Conservation (phyloP, 192 early-diverging fungal genomes). For the Entomortierella parvispora region DNA sequence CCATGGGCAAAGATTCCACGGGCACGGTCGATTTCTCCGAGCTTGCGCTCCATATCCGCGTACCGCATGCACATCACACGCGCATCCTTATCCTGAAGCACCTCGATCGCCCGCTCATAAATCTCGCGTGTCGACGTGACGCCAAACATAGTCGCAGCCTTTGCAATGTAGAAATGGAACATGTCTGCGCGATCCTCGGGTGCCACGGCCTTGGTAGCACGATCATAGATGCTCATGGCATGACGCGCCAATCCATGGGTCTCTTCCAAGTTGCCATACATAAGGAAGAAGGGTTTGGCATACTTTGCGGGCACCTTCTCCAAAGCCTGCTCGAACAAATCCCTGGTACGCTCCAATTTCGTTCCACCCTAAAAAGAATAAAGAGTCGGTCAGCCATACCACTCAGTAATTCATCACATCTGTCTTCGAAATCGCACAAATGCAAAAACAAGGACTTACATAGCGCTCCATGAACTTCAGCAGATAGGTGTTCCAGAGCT, state of each 20-base stretch:
- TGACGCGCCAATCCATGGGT: conserved; percentile 90
- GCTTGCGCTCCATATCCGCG: conserved; percentile 85
- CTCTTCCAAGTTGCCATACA: conserved; percentile 95
- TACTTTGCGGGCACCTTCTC: conserved; percentile 86
- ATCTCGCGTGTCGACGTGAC: conserved; percentile 88
- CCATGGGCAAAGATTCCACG: conserved; percentile 88
- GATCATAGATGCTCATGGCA: conserved; percentile 94
- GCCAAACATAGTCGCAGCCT: conserved; percentile 88
- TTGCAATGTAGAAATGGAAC: conserved; percentile 91
- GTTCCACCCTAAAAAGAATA: conserved; percentile 64
- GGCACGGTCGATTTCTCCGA: conserved; percentile 96
- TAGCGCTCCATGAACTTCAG: conserved; percentile 87
- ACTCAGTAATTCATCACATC: background rate
- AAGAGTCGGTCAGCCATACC: background rate
- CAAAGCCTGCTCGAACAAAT: conserved; percentile 95
- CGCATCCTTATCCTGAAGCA: conserved; percentile 83
- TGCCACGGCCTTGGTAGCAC: conserved; percentile 84
- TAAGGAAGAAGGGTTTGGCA: conserved; percentile 86
- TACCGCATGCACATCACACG: conserved; percentile 83
- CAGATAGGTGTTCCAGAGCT: conserved; percentile 98
- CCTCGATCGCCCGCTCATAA: conserved; percentile 91
- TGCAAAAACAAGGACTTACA: conserved; percentile 56
- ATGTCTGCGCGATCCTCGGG: conserved; percentile 81
- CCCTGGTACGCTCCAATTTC: conserved; percentile 91
- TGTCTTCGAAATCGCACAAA: background rate